Evolutionary conservation across 768 basidiomycete species (phyloP), one percentile per base, ranked within the genome.

Genomic region (Russula lepida): DNA sequence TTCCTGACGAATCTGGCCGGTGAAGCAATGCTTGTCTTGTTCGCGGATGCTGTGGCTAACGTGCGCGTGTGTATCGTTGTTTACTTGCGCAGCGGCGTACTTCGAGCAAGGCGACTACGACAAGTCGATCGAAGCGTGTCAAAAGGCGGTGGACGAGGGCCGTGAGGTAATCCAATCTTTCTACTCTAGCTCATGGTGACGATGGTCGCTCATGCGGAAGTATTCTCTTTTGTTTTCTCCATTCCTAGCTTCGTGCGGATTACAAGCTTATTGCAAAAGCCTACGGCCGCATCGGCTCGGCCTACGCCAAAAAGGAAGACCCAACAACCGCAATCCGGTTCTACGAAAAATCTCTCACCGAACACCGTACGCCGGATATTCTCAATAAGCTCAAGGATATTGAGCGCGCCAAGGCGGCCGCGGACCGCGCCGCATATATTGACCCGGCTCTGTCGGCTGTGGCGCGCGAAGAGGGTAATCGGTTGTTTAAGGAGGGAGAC

Each of bases 141-240:
- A 97, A 69, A 95, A 92, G 74, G 95, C 97, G n/a, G 88, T 92
- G 47, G 97, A 98, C 13, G 91, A 98, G 70, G 97, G 93, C 33
- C 87, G 95, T 62, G 80, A 77, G 62, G 88, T 89, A 67, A 50
- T 81, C 69, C 5, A 54, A 32, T 21, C 23, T n/a, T 28, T 43
- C 33, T 43, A 44, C 28, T 1, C 21, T 0, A 19, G 13, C 39
- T 30, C 5, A 13, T 11, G 23, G 32, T 11, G 21, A 33, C 28
- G 9, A 25, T n/a, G 21, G 21, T 51, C 15, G 11, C 33, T 56
- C 44, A 48, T 19, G 54, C 7, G 15, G 39, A n/a, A 12, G 11
- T 6, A 32, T 13, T 37, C 41, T 23, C 9, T 21, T 44, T 21
- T 12, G 11, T 44, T 12, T 44, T 44, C 8, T 12, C 11, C 19